phyloP scores from a whole-genome alignment of 345 rosid species.

The Linum lewisii region DNA sequence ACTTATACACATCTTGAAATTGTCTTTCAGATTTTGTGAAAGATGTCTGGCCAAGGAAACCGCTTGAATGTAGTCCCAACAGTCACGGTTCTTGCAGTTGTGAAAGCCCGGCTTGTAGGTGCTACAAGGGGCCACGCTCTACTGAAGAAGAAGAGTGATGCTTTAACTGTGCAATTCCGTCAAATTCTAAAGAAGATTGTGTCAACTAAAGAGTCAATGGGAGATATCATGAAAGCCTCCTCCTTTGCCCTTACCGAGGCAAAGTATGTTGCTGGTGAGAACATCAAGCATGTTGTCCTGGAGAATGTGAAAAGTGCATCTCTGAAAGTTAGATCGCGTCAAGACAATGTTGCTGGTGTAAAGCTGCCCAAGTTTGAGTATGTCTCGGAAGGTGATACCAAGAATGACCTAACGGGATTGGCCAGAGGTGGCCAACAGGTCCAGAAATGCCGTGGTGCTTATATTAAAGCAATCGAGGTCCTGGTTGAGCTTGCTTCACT shows the following conservation, averaged over 20 bases:
- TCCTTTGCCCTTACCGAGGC: constrained; percentile 77
- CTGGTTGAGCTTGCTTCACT: constrained; percentile 93
- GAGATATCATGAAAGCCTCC: constrained; percentile 77
- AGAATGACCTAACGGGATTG: constrained; percentile 82
- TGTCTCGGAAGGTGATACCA: constrained; percentile 71
- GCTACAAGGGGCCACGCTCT: constrained; percentile 96
- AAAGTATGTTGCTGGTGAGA: constrained; percentile 85
- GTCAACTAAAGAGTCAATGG: constrained; percentile 77
- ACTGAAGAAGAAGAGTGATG: constrained; percentile 96
- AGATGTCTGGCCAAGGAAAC: constrained; percentile 69
- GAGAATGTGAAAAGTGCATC: constrained; percentile 81
- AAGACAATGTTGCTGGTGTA: constrained; percentile 83
- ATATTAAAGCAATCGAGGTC: constrained; percentile 81
- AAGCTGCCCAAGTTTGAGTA: constrained; percentile 86
- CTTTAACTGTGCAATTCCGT: constrained; percentile 81
- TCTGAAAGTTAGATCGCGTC: constrained; percentile 66
- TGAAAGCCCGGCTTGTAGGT: constrained; percentile 81
- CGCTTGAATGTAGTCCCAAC: constrained; percentile 89
- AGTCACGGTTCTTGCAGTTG: constrained; percentile 63
- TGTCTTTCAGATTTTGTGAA: constrained; percentile 20
- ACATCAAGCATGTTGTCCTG: constrained; percentile 65
- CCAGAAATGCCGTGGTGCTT: constrained; percentile 80
- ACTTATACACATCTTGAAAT: not conserved
- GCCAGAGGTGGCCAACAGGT: constrained; percentile 96
- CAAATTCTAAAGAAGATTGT: constrained; percentile 77